Evolutionary conservation across 1,284 basidiomycete genomes (phyloP), one percentile per base, ranked within the genome.

Genomic region (Ceratobasidium sp.): DNA sequence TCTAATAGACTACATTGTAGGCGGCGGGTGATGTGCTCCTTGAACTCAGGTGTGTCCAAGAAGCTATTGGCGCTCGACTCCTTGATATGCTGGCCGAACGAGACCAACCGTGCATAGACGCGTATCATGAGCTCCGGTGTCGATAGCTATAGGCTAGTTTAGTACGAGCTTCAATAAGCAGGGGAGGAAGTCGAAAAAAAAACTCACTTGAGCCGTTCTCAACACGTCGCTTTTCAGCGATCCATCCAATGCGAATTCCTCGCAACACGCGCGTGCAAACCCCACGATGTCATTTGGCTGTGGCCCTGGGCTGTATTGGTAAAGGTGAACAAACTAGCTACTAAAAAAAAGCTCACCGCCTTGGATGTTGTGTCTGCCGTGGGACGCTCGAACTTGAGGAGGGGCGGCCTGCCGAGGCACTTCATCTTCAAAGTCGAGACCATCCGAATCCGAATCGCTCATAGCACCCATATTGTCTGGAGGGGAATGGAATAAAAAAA

Each of bases 161-260:
- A 63, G 33, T 33, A 33, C 33, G 33, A 33, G 33, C 33, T 33
- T 33, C 33, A 33, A 33, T 33, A 33, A 33, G 28, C 23, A 58
- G 18, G 39, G 15, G 13, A 60, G 26, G 15, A 20, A 46, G 5
- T 46, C 40, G n/a, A 33, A 10, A 33, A 46, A 46, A 20, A 13
- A 9, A 61, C 70, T 28, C 23, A 73, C 70, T 42, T 73, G 13
- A 5, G 39, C 61, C 9, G 18, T 49, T 39, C 15, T 44, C 33
- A 73, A 28, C 7, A 63, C 58, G 23, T 73, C 70, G 28, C 26
- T 42, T 28, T 73, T 73, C 15, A 42, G 20, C 13, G 26, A 18
- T 40, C 61, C 58, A 18, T 33, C 61, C n/a, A 73, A 56, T 10
- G 56, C 70, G 61, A 73, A 73, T 39, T 73, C 70, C 58, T 63